phyloP scores from a whole-genome alignment of 2,329 filamentous ascomycete species.

The Atkinsonella texensis region DNA sequence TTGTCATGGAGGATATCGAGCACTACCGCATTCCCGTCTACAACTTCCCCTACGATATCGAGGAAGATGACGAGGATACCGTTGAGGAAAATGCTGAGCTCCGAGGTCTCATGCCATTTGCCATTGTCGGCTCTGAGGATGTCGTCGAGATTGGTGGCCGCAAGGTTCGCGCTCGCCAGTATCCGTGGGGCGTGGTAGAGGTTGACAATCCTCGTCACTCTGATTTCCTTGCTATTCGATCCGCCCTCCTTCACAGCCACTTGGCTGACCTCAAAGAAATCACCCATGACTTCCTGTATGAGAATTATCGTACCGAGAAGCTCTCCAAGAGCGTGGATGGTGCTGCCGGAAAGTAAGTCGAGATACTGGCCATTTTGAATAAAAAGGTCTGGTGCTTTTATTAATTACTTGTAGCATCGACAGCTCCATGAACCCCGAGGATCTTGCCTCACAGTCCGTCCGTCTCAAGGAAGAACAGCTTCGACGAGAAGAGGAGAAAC shows the following conservation, averaged over 20 bases:
- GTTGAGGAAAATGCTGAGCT: constrained; percentile 99
- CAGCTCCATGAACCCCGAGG: constrained; percentile 88
- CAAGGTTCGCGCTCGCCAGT: constrained; percentile 87
- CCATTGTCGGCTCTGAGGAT: constrained; percentile 96
- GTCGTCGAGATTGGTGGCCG: constrained; percentile 87
- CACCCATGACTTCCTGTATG: constrained; percentile 98
- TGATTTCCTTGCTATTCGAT: constrained; percentile 94
- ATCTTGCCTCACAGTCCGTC: constrained; percentile 91
- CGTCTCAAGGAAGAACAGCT: constrained; percentile 99
- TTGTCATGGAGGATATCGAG: constrained; percentile 99
- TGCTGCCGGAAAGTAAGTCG: constrained; percentile 71
- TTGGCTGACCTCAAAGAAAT: constrained; percentile 98
- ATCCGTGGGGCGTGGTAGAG: constrained; percentile 98
- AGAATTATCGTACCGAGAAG: constrained; percentile 99
- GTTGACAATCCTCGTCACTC: constrained; percentile 98
- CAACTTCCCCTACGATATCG: constrained; percentile 99
- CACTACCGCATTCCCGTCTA: constrained; percentile 99
- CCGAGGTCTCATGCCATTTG: constrained; percentile 94
- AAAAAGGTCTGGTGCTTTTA: background rate
- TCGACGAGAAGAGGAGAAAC: constrained; percentile 97
- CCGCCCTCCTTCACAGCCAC: constrained; percentile 93
- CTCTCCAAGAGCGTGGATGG: constrained; percentile 98
- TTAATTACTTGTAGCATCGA: constrained; percentile 43
- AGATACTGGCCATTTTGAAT: background rate
- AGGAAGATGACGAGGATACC: constrained; percentile 98